Percentiles rank a stretch among this genome's conserved stretches.
Evolutionary conservation across 768 basidiomycete genomes (phyloP).

Genomic region (Auricularia heimuer): DNA sequence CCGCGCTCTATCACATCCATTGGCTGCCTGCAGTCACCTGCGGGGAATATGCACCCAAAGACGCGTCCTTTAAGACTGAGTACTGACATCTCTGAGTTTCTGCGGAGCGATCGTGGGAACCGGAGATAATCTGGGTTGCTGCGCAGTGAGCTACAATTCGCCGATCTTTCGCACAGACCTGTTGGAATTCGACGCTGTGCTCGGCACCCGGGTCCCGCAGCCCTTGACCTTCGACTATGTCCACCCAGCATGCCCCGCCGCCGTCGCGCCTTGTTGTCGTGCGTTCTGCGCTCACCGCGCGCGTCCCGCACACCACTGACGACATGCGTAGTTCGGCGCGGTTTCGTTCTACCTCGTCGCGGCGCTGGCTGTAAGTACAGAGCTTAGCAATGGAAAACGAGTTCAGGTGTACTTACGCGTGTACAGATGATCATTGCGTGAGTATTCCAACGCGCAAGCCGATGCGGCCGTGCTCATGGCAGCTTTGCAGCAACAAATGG

Average conservation of each 20-base stretch:
- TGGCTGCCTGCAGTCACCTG: no score
- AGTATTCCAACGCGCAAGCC: slow-evolving; percentile 5
- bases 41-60: no score
- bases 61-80: no score
- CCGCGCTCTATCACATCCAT: no score
- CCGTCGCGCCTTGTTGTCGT: neutral
- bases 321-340: slow-evolving; percentile 46
- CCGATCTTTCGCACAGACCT: neutral
- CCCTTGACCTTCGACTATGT: neutral
- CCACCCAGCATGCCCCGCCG: neutral
- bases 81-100: no score
- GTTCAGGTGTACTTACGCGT: neutral
- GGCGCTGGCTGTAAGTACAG: slow-evolving; percentile 62
- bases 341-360: slow-evolving; percentile 85
- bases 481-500: slow-evolving; percentile 70
- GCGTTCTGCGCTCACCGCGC: neutral
- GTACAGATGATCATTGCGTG: slow-evolving; percentile 87
- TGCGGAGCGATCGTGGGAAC: no score
- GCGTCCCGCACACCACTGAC: neutral
- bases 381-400: neutral
- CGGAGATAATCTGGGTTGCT: no score
- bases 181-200: neutral
- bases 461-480: slow-evolving; percentile 9
- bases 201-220: neutral
- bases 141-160: neutral